Evolutionary conservation across 2,329 filamentous ascomycete genomes (phyloP).

Genomic region (Phoma sp.): DNA sequence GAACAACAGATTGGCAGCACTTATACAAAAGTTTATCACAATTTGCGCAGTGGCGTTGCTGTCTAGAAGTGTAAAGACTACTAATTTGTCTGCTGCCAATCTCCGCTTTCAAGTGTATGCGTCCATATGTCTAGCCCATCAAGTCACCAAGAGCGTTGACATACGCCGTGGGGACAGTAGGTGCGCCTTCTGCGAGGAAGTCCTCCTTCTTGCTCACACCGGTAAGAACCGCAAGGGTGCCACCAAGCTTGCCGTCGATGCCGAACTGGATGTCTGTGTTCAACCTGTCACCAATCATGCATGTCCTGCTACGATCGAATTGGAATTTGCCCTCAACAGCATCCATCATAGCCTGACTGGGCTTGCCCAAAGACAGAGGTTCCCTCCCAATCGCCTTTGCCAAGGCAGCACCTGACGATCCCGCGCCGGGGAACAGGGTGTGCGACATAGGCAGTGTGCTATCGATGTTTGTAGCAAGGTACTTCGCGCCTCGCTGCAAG

Average conservation of each 20-base stretch:
- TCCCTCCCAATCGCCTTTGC: slow-evolving; percentile 66
- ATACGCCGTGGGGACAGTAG: slow-evolving; percentile 79
- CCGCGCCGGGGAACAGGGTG: slow-evolving; percentile 89
- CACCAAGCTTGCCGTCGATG: slow-evolving; percentile 85
- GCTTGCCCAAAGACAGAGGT: slow-evolving; percentile 86
- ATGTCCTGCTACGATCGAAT: slow-evolving; percentile 81
- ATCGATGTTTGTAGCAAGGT: slow-evolving; percentile 93
- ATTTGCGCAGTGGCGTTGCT: too few species aligned
- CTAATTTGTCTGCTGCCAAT: neutral
- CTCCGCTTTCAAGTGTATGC: neutral
- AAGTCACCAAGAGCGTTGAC: slow-evolving; percentile 85
- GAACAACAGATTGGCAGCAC: too few species aligned
- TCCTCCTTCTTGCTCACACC: slow-evolving; percentile 88
- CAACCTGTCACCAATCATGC: slow-evolving; percentile 93
- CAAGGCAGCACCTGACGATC: slow-evolving; percentile 78
- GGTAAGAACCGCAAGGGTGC: slow-evolving; percentile 88
- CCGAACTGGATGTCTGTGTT: slow-evolving; percentile 98
- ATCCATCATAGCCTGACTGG: slow-evolving; percentile 99
- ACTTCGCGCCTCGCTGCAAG: slow-evolving; percentile 78
- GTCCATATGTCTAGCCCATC: slow-evolving; percentile 33
- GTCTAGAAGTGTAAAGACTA: too few species aligned
- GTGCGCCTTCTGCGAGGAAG: slow-evolving; percentile 71
- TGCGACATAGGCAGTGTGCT: slow-evolving; percentile 84
- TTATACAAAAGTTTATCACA: too few species aligned
- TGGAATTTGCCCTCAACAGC: slow-evolving; percentile 95